Conservation (phyloP, 2,329 filamentous ascomycete species). For the Penicillium digitatum region DNA sequence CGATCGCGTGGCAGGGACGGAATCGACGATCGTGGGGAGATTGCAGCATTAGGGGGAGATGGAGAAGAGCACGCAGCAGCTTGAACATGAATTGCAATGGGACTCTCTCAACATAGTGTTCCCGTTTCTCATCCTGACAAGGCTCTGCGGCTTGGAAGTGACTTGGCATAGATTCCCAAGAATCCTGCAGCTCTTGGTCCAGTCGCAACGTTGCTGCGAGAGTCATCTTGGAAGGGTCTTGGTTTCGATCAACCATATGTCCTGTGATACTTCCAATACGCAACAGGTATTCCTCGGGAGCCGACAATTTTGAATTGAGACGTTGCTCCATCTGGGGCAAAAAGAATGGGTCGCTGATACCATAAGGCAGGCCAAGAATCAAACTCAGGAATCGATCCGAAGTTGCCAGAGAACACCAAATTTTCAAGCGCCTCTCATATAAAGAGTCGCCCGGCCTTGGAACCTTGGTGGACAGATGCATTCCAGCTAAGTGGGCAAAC, state of each 20-base stretch:
- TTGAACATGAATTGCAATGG: slow-evolving; percentile 42
- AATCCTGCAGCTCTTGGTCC: slow-evolving; percentile 40
- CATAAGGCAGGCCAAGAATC: slow-evolving; percentile 52
- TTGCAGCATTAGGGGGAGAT: slow-evolving; percentile 48
- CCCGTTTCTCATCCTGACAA: slow-evolving; percentile 18
- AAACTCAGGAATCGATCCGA: slow-evolving; percentile 51
- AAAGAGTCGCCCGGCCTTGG: slow-evolving; percentile 24
- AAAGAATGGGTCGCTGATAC: slow-evolving; percentile 33
- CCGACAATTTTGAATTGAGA: slow-evolving; percentile 15
- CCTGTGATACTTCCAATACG: slow-evolving; percentile 36
- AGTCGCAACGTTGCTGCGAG: slow-evolving; percentile 41
- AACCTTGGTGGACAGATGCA: slow-evolving; percentile 37
- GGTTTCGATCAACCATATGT: slow-evolving; percentile 43
- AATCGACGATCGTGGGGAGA: slow-evolving; percentile 36
- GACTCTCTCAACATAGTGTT: slow-evolving; percentile 32
- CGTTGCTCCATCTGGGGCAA: slow-evolving; percentile 28
- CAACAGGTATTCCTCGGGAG: slow-evolving; percentile 29
- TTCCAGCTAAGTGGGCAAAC: slow-evolving; percentile 51
- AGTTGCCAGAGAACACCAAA: slow-evolving; percentile 43
- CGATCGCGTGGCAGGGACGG: slow-evolving; percentile 37
- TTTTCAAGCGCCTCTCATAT: slow-evolving; percentile 31
- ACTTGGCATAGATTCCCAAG: slow-evolving; percentile 28
- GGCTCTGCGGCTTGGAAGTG: slow-evolving; percentile 30
- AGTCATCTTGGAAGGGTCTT: slow-evolving; percentile 32
- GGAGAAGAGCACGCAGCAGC: slow-evolving; percentile 40